Evolutionary conservation across 257 asterid genomes (phyloP), one percentile per base, ranked within the genome.

Genomic region (Nicotiana paniculata): DNA sequence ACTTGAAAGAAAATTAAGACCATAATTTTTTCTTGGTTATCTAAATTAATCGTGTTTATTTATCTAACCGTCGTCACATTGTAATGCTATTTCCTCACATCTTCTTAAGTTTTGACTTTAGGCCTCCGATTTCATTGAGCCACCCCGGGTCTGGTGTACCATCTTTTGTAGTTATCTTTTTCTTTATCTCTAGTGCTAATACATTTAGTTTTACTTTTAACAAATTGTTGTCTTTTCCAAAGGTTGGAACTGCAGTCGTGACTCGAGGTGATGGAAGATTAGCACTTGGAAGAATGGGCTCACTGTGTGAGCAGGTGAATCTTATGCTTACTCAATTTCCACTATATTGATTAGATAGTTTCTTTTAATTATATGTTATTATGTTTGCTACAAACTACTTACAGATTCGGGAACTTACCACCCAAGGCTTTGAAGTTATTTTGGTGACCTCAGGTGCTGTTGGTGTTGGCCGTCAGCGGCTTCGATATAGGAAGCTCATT

Each of bases 361-460:
- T 57, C 21, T n/a, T 77, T 21, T 26, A 32, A 18, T 72, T 77
- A 67, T 64, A 63, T 65, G 63, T 86, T 88, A 28, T 82, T 83
- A 37, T 46, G 70, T 30, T 77, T 77, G 48, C 78, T 85, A 78
- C 69, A 85, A 83, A 83, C 53, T 53, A 48, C 39, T 67, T 92
- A 89, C 96, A 96, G 99, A 92, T 96, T 86, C 97, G 90, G 24
- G 98, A 94, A 81, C 86, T 96, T 77, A 94, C 90, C 88, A 63
- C 90, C 76, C 93, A 90, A 85, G 99, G 98, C 77, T 92, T 90
- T 79, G 98, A 94, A 89, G 96, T 96, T 85, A 91, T 96, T 87
- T 90, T 96, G 91, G 99, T 96, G 79, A 86, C 97, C 64, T 96
- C 99, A 58, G 99, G 99, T 86, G 98, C 99, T 58, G 97, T 96